These are phyloP conservation scores for Pseudozyma tsukubaensis DNA, from an alignment of 1,284 basidiomycete genomes.

Conservation along the genomic window DNA sequence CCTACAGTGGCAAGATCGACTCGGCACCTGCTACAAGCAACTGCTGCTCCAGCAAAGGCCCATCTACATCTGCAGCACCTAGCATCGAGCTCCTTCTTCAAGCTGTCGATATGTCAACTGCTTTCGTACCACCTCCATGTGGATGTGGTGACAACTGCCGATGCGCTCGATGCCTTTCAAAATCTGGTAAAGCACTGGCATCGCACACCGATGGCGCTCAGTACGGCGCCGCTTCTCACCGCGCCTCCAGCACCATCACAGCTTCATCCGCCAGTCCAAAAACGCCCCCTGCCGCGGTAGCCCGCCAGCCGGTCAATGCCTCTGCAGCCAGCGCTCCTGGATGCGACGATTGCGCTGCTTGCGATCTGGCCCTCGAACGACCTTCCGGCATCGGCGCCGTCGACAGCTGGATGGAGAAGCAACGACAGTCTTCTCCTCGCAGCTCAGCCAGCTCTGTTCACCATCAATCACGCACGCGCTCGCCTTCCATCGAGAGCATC, in stretches of 20 bases:
- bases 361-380: slow-evolving; percentile 51
- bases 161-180: slow-evolving; percentile 42
- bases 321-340: slow-evolving; percentile 4
- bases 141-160: slow-evolving; percentile 39
- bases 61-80: slow-evolving; percentile 18
- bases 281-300: slow-evolving; percentile 14
- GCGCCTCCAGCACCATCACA: slow-evolving; percentile 15
- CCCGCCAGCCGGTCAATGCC: neutral
- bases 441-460: no score
- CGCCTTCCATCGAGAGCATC: slow-evolving; percentile 11
- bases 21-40: slow-evolving; percentile 4
- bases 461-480: neutral
- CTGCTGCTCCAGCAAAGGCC: slow-evolving; percentile 27
- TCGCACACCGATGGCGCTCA: neutral
- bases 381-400: slow-evolving; percentile 54
- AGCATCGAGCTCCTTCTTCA: slow-evolving; percentile 48
- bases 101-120: slow-evolving; percentile 53
- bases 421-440: slow-evolving; percentile 2
- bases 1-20: neutral
- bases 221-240: neutral
- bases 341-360: slow-evolving; percentile 56
- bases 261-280: slow-evolving; percentile 28
- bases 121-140: slow-evolving; percentile 46
- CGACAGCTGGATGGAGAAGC: slow-evolving; percentile 50
- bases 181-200: neutral